Evolutionary conservation across 1,139 yeast species (phyloP).

Genomic region (Geotrichum restrictum): DNA sequence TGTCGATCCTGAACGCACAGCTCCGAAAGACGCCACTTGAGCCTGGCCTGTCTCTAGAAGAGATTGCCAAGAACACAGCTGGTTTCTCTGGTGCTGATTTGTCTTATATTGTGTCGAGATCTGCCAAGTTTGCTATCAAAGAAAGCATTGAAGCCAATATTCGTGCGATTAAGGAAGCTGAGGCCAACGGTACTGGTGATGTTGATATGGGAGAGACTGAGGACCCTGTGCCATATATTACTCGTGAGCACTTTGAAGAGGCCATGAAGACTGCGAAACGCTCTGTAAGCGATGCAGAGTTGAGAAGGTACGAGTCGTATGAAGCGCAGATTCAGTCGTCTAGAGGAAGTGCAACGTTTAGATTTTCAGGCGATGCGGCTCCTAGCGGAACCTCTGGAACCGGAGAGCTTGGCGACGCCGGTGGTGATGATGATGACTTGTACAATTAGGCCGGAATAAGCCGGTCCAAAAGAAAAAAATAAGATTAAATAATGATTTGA

Average conservation of each 20-base stretch:
- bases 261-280: constrained; percentile 99
- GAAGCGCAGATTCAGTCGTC: constrained; percentile 95
- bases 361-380: constrained; percentile 38
- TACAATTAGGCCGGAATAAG: constrained; percentile 52
- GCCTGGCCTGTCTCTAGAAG: constrained; percentile 84
- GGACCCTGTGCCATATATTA: constrained; percentile 93
- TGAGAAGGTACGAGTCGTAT: constrained; percentile 97
- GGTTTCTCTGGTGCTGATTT: constrained; percentile 99
- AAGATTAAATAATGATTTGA: no score
- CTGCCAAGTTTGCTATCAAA: constrained; percentile 97
- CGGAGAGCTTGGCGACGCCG: constrained; percentile 56
- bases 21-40: constrained; percentile 96
- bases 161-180: constrained; percentile 46
- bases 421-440: constrained; percentile 90
- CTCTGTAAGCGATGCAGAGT: constrained; percentile 93
- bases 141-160: constrained; percentile 84
- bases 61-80: constrained; percentile 86
- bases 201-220: constrained; percentile 51
- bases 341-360: constrained; percentile 64
- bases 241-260: constrained; percentile 91
- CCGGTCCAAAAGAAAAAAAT: no score
- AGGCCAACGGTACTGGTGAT: constrained; percentile 53
- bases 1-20: constrained; percentile 90
- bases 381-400: constrained; percentile 41
- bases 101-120: constrained; percentile 92